Evolutionary conservation across 352 stramenopile genomes (phyloP), one percentile per base, ranked within the genome.

Genomic region (Globisporangium radiosum): DNA sequence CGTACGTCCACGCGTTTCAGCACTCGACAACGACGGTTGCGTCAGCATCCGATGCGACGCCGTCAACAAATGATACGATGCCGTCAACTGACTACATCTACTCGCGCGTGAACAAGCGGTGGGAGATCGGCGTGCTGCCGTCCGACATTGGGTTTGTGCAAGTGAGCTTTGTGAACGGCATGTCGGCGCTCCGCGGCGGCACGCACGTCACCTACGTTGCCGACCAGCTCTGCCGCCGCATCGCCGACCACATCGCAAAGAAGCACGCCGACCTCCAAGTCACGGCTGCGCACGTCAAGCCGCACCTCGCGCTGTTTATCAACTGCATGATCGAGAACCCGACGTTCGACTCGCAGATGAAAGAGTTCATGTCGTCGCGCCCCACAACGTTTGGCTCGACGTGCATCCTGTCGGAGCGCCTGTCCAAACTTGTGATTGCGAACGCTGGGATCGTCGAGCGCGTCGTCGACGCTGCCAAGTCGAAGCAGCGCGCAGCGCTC

Each of bases 281-380:
- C 14, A 99, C 92, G 25, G 76, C 90, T 0, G 76, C 83, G 7
- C 88, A 98, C 53, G 97, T 99, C 72, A 99, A 99, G 73, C 97
- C 98, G 53, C 96, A 99, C 70, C 69, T 99, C 38, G 87, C 79
- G 8, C 79, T 99, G 14, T 99, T 99, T 75, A 96, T 99, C 48
- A 99, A 99, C 72, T 97, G 89, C 60, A 80, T 99, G 52, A 97
- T 99, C 19, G 92, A 98, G 57, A 99, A 99, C 71, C 97, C 97
- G 15, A 97, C 95, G 2, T 99, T 99, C 68, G 97, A 99, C 67
- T 99, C 94, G 56, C 98, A 99, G 65, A 99, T 98, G 63, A 99
- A 99, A 71, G 98, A 99, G 70, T 96, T 90, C 60, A 91, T 99
- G 53, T 99, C 97, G 3, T 99, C 94, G 2, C 78, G 83, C 5